Evolutionary conservation across 257 asterid species (phyloP).

Genomic region (Ilex aquifolium): DNA sequence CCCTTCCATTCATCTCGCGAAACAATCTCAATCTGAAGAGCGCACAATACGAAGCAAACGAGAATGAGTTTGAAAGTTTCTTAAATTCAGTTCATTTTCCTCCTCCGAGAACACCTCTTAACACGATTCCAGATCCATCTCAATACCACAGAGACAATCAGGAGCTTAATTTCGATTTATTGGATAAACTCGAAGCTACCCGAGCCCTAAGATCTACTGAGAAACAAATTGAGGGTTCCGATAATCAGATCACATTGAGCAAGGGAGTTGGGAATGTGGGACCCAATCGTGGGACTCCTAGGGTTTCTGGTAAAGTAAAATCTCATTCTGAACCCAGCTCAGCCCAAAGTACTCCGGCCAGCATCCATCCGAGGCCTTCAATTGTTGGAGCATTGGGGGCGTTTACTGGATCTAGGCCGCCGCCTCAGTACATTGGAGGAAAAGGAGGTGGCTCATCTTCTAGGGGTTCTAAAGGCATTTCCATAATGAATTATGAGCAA

Average conservation of each 20-base stretch:
- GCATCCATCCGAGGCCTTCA: conserved; percentile 31
- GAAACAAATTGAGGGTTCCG: background rate
- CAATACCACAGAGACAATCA: conserved; percentile 29
- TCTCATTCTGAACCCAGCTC: conserved; percentile 43
- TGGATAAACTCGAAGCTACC: conserved; percentile 16
- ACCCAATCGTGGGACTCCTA: conserved; percentile 18
- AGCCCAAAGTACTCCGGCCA: conserved; percentile 45
- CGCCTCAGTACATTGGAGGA: conserved; percentile 23
- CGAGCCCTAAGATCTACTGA: background rate
- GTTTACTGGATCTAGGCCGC: conserved; percentile 23
- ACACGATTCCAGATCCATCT: conserved; percentile 65
- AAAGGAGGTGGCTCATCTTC: conserved; percentile 27
- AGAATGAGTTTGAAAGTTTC: conserved; percentile 27
- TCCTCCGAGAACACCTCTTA: conserved; percentile 59
- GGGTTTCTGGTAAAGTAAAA: conserved; percentile 26
- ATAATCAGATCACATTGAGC: background rate
- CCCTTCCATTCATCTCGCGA: conserved; percentile 13
- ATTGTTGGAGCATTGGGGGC: conserved; percentile 18
- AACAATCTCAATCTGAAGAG: conserved; percentile 13
- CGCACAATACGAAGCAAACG: conserved; percentile 23
- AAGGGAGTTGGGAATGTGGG: conserved; percentile 11
- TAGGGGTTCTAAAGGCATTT: conserved; percentile 33
- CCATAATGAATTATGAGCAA: conserved; percentile 23
- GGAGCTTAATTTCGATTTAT: conserved; percentile 8
- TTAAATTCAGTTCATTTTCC: conserved; percentile 16